These are phyloP conservation scores for Selaginella tamariscina DNA, from an alignment of 75 land plant species.

Conservation along the genomic window DNA sequence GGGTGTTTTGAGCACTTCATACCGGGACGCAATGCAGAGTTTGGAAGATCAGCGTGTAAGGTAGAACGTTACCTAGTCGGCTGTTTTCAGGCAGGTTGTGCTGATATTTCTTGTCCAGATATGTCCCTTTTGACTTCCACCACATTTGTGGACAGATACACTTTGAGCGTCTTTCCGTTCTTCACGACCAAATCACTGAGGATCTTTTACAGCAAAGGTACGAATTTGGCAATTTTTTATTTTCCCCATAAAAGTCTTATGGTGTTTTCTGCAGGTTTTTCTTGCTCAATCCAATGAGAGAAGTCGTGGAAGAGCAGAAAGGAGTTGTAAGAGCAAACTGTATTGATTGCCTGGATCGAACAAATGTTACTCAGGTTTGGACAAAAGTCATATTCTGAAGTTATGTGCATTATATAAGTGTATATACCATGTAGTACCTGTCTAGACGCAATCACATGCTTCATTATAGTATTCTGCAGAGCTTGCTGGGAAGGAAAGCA, in stretches of 20 bases:
- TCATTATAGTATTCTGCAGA: not conserved
- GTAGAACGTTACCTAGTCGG: not conserved
- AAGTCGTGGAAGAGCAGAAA: conserved; percentile 4
- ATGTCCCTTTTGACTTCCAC: conserved; percentile 12
- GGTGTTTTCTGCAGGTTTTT: not conserved
- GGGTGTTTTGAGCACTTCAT: not conserved
- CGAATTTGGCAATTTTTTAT: not conserved
- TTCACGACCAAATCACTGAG: conserved; percentile 1
- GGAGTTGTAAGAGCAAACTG: conserved; percentile 6
- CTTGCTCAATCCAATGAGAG: not conserved
- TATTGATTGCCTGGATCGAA: conserved; percentile 11
- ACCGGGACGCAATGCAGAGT: not conserved
- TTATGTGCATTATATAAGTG: too few species aligned
- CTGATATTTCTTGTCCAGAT: not conserved
- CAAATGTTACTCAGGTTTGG: conserved; percentile 9
- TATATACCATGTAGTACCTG: too few species aligned
- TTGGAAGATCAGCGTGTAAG: not conserved
- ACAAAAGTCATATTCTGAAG: not conserved
- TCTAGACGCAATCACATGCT: not conserved
- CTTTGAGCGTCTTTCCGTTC: conserved; percentile 6
- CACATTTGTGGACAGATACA: conserved; percentile 11
- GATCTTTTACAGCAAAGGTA: conserved; percentile 4
- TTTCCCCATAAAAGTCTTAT: not conserved
- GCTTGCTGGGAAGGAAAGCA: not conserved
- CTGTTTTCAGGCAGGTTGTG: not conserved